A percentile compares a stretch with the other conserved stretches of the same genome.
Evolutionary conservation across 306 rosid species (phyloP).

Genomic region (Psophocarpus tetragonolobus): DNA sequence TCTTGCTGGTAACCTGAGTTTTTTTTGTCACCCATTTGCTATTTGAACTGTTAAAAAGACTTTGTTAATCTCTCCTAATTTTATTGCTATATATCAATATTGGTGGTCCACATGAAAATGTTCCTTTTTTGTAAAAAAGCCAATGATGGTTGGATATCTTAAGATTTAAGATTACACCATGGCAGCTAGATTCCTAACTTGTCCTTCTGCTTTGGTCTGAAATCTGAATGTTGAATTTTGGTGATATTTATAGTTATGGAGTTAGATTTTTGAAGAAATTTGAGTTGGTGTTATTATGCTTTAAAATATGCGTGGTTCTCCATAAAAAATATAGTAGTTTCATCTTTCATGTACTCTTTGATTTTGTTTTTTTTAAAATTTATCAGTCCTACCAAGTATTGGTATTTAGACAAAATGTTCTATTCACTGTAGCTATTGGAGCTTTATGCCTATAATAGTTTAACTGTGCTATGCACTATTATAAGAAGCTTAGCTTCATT

Average conservation of each 20-base stretch:
- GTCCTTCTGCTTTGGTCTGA: background rate
- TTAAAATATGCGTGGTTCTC: background rate
- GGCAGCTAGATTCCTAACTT: background rate
- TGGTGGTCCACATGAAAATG: background rate
- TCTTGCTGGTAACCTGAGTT: background rate
- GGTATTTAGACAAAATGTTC: background rate
- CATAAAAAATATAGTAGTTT: background rate
- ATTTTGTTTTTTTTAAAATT: background rate
- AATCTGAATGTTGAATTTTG: conserved; percentile 5
- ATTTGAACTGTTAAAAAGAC: background rate
- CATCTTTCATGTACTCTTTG: background rate
- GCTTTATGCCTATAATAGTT: background rate
- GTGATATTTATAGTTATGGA: background rate
- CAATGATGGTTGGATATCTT: background rate
- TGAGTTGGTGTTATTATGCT: background rate
- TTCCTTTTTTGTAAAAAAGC: background rate
- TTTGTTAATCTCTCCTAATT: background rate
- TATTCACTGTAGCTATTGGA: background rate
- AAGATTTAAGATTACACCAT: background rate
- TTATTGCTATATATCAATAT: background rate
- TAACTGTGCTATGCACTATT: background rate
- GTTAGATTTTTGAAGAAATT: background rate
- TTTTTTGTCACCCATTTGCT: background rate
- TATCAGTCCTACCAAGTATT: background rate
- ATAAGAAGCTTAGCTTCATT: background rate